These are phyloP conservation scores for Diaporthe sp. DNA, from an alignment of 2,329 filamentous ascomycete species.

Conservation along the genomic window DNA sequence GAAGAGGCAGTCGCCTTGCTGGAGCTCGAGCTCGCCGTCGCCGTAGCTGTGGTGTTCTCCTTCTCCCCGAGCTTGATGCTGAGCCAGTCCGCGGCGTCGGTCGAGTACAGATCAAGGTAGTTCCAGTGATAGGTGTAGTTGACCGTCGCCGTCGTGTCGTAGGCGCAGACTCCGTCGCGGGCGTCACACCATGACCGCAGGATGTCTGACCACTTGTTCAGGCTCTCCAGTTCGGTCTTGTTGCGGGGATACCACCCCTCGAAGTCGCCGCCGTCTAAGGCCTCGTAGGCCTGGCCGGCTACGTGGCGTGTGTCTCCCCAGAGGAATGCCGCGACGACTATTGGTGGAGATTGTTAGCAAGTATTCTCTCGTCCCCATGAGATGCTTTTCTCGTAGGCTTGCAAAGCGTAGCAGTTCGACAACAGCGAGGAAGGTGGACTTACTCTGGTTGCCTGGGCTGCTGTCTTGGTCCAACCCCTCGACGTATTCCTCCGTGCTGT, in stretches of 20 bases:
- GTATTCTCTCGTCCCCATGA: no score
- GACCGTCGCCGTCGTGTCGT: constrained; percentile 45
- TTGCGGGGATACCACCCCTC: constrained; percentile 33
- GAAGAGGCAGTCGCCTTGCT: neutral
- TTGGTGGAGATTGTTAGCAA: neutral
- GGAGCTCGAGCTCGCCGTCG: constrained; percentile 3
- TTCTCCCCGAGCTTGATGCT: constrained; percentile 29
- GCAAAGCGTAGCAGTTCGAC: no score
- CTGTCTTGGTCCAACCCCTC: constrained; percentile 13
- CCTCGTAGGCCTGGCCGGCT: constrained; percentile 31
- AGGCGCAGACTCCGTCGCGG: constrained; percentile 57
- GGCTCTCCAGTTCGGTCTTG: constrained; percentile 45
- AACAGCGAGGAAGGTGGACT: neutral
- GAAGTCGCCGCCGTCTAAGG: constrained; percentile 9
- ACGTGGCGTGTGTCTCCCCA: constrained; percentile 32
- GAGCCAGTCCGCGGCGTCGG: constrained; percentile 43
- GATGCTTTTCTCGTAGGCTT: neutral
- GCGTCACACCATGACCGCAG: constrained; percentile 53
- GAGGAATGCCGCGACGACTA: constrained; percentile 26
- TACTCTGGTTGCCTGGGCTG: constrained; percentile 21
- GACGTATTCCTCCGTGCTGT: constrained; percentile 21
- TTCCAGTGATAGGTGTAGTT: constrained; percentile 49
- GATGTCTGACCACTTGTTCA: constrained; percentile 46
- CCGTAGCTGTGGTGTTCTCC: constrained; percentile 27
- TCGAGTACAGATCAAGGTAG: constrained; percentile 52